phyloP scores from a whole-genome alignment of 805 yeast species.

The Torulaspora indica region DNA sequence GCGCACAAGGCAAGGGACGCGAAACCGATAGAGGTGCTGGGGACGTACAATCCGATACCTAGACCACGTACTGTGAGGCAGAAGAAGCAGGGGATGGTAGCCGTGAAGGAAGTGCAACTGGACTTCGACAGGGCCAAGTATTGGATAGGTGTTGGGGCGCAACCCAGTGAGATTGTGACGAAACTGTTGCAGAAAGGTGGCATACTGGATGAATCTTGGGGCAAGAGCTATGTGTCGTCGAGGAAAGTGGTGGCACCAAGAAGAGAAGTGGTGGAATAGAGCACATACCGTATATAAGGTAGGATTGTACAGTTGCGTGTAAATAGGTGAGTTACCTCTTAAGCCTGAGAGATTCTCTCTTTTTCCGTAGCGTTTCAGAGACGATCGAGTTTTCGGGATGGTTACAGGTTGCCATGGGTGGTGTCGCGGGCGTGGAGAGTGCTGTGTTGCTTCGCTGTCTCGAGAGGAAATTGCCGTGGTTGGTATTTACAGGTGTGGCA shows the following conservation, averaged over 20 bases:
- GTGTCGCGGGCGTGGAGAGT: constrained; percentile 1
- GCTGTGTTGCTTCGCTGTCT: constrained; percentile 14
- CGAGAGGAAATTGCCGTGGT: constrained; percentile 10
- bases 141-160: constrained; percentile 98
- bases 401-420: constrained; percentile 2
- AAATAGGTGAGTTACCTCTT: constrained; percentile 11
- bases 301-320: constrained; percentile 7
- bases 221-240: constrained; percentile 14
- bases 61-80: constrained; percentile 54
- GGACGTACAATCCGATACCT: constrained; percentile 86
- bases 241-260: constrained; percentile 26
- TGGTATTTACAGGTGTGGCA: constrained; percentile 8
- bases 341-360: constrained; percentile 15
- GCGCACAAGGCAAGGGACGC: constrained; percentile 73
- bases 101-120: constrained; percentile 71
- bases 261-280: constrained; percentile 23
- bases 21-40: constrained; percentile 90
- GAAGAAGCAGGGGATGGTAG: constrained; percentile 49
- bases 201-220: constrained; percentile 36
- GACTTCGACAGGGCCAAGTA: constrained; percentile 89
- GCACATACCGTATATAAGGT: constrained; percentile 3
- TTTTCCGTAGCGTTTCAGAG: constrained; percentile 10
- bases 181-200: constrained; percentile 77
- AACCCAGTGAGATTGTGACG: constrained; percentile 78
- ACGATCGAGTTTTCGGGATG: constrained; percentile 6